Conservation (phyloP, 2,329 filamentous ascomycete species). For the Biscogniauxia marginata region DNA sequence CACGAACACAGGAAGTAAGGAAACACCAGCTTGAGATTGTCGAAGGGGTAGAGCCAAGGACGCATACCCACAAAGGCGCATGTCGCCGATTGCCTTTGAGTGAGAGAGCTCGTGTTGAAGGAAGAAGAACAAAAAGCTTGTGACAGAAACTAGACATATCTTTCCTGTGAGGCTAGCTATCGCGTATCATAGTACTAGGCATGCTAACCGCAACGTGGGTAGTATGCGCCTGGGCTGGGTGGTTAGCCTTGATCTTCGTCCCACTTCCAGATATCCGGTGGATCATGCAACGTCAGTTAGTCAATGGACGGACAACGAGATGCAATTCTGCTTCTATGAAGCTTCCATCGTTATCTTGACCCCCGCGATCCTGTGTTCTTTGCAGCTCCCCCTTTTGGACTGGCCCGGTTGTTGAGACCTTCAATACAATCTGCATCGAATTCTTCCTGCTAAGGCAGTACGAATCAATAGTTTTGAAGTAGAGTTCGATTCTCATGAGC, state of each 20-base stretch:
- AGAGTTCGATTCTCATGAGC: background rate
- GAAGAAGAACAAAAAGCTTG: background rate
- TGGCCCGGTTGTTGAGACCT: slow-evolving; percentile 22
- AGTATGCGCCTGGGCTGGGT: background rate
- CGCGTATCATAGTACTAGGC: background rate
- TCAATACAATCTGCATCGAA: slow-evolving; percentile 10
- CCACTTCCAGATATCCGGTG: slow-evolving; percentile 1
- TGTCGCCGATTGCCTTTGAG: background rate
- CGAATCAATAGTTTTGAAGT: background rate
- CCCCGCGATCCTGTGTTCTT: slow-evolving; percentile 28
- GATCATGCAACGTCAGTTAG: slow-evolving; percentile 4
- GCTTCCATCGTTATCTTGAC: slow-evolving; percentile 35
- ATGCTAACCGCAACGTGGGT: background rate
- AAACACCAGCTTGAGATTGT: slow-evolving; percentile 13
- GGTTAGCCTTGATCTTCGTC: background rate
- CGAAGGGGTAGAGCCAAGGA: slow-evolving; percentile 14
- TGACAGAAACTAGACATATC: background rate
- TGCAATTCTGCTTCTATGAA: slow-evolving; percentile 26
- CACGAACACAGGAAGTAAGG: background rate
- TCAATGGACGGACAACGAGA: background rate
- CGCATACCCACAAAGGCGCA: slow-evolving; percentile 8
- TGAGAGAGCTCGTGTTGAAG: background rate
- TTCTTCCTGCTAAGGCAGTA: background rate
- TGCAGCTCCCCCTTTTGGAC: slow-evolving; percentile 35
- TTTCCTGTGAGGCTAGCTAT: background rate